Conservation (phyloP, 441 rosid species). For the Arabidopsis hybrid region DNA sequence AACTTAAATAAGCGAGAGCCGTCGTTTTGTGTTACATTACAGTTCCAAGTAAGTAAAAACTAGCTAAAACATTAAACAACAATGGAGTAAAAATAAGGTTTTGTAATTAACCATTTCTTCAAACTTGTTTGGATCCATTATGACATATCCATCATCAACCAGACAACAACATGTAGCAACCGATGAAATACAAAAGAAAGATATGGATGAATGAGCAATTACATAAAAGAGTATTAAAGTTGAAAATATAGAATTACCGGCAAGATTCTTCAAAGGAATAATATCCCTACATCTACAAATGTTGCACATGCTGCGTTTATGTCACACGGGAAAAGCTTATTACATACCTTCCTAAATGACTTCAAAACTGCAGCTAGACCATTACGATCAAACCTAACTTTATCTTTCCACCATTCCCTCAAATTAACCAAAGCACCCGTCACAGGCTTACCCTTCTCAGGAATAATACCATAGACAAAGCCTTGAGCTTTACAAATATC, state of each 20-base stretch:
- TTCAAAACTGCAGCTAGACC: conserved; percentile 74
- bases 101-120: background rate
- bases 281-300: background rate
- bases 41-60: background rate
- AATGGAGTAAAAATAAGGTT: background rate
- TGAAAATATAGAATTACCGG: background rate
- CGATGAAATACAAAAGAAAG: too few species aligned
- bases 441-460: conserved; percentile 96
- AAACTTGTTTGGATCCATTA: background rate
- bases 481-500: conserved; percentile 98
- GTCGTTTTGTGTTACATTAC: background rate
- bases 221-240: background rate
- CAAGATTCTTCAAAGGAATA: background rate
- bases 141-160: background rate
- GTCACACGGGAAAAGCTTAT: background rate
- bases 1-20: too few species aligned
- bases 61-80: background rate
- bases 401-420: conserved; percentile 99
- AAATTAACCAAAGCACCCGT: conserved; percentile 97
- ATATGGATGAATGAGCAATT: background rate
- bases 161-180: background rate
- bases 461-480: conserved; percentile 94
- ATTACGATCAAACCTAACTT: conserved; percentile 91
- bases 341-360: too few species aligned
- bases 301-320: background rate